These are phyloP conservation scores for Calocera cornea DNA, from an alignment of 768 basidiomycete species.

Conservation along the genomic window DNA sequence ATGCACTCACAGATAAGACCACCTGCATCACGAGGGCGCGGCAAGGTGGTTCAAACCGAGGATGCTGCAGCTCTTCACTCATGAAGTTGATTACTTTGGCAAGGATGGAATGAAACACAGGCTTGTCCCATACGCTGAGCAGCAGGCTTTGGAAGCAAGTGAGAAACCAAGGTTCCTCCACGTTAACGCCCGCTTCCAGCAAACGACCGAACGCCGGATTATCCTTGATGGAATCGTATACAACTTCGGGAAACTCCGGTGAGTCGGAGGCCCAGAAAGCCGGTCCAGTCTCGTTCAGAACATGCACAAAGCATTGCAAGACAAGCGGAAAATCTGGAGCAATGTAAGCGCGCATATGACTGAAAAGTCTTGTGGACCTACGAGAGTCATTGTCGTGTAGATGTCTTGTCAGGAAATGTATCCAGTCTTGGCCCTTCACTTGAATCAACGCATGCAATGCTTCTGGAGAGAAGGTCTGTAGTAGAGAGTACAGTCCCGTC, in stretches of 20 bases:
- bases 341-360: slow-evolving; percentile 12
- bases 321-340: slow-evolving; percentile 45
- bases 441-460: background rate
- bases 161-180: slow-evolving; percentile 12
- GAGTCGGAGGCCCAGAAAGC: slow-evolving; percentile 59
- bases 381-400: slow-evolving; percentile 45
- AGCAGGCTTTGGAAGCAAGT: slow-evolving; percentile 41
- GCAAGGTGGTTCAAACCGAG: slow-evolving; percentile 41
- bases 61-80: slow-evolving; percentile 70
- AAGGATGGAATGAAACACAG: slow-evolving; percentile 48
- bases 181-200: slow-evolving; percentile 13
- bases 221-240: slow-evolving; percentile 73
- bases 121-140: slow-evolving; percentile 36
- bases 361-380: slow-evolving; percentile 29
- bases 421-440: background rate
- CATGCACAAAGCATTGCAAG: slow-evolving; percentile 42
- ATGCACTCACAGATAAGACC: slow-evolving; percentile 46
- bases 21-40: slow-evolving; percentile 47
- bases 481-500: slow-evolving; percentile 32
- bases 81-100: slow-evolving; percentile 60
- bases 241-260: slow-evolving; percentile 57
- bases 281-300: slow-evolving; percentile 43
- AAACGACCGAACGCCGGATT: slow-evolving; percentile 33
- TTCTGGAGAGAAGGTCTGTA: slow-evolving; percentile 44
- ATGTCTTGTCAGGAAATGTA: slow-evolving; percentile 44